Evolutionary conservation across 148 eudicot genomes (phyloP).

Genomic region (Vaccinium corymbosum): DNA sequence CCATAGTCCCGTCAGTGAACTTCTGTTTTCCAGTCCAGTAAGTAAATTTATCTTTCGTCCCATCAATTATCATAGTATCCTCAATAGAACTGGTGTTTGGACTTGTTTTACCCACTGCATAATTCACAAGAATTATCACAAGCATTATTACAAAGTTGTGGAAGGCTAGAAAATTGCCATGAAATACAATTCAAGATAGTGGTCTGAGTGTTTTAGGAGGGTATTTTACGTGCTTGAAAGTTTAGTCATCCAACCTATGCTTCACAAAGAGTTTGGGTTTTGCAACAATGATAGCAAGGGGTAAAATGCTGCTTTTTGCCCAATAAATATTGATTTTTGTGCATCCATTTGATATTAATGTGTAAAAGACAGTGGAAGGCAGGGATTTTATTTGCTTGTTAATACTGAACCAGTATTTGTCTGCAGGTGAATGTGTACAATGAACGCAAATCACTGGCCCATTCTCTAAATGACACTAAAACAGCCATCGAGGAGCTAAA

Average conservation of each 20-base stretch:
- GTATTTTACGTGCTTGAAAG: not conserved
- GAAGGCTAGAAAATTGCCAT: not conserved
- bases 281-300: not conserved
- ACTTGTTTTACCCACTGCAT: not conserved
- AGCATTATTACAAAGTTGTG: not conserved
- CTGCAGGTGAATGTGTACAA: conserved; percentile 63
- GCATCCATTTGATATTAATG: not conserved
- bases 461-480: conserved; percentile 71
- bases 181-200: not conserved
- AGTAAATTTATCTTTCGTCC: not conserved
- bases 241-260: not conserved
- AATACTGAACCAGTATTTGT: not conserved
- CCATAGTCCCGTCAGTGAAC: not conserved
- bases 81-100: not conserved
- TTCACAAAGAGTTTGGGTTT: not conserved
- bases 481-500: conserved; percentile 82
- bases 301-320: not conserved
- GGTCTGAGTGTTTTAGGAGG: not conserved
- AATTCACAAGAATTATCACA: not conserved
- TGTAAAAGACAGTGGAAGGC: not conserved
- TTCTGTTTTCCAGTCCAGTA: not conserved
- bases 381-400: not conserved
- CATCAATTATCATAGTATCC: not conserved
- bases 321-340: not conserved
- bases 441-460: conserved; percentile 70